Conservation (phyloP, 2,329 filamentous ascomycete species). For the Alternaria novae-zelandiae region DNA sequence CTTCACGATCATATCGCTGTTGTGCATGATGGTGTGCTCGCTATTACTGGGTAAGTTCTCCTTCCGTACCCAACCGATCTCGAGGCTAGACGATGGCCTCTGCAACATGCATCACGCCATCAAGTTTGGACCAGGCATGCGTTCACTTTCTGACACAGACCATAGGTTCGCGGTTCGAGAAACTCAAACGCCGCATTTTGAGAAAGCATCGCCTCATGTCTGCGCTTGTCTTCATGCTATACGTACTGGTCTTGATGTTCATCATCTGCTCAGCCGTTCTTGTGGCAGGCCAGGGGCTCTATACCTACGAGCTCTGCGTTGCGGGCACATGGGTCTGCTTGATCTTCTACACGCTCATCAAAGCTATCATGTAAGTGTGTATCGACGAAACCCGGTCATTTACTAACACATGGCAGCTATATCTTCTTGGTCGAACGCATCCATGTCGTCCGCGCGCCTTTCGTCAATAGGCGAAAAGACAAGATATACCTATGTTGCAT, state of each 20-base stretch:
- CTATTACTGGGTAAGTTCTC: slow-evolving; percentile 4
- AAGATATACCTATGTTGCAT: slow-evolving; percentile 42
- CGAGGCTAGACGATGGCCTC: not conserved
- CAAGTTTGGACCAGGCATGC: not conserved
- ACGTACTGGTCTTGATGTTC: slow-evolving; percentile 25
- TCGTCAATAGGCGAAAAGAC: slow-evolving; percentile 38
- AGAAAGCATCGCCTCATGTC: slow-evolving; percentile 23
- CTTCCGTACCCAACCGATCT: not conserved
- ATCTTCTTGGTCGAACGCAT: slow-evolving; percentile 50
- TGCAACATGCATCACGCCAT: not conserved
- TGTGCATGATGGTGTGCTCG: slow-evolving; percentile 6
- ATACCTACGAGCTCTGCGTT: slow-evolving; percentile 31
- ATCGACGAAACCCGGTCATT: not conserved
- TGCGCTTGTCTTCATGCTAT: slow-evolving; percentile 21
- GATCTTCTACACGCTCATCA: slow-evolving; percentile 44
- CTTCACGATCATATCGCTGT: not conserved
- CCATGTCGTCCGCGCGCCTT: slow-evolving; percentile 44
- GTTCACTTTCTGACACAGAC: not conserved
- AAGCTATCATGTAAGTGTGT: slow-evolving; percentile 30
- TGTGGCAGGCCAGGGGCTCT: slow-evolving; percentile 37
- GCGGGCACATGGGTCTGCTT: slow-evolving; percentile 47
- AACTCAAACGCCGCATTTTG: not conserved
- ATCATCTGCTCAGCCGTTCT: slow-evolving; percentile 29
- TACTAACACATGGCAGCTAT: slow-evolving; percentile 25
- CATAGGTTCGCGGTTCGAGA: slow-evolving; percentile 2